phyloP scores from a whole-genome alignment of 2,329 filamentous ascomycete species.

The Hypoxylon sp. region DNA sequence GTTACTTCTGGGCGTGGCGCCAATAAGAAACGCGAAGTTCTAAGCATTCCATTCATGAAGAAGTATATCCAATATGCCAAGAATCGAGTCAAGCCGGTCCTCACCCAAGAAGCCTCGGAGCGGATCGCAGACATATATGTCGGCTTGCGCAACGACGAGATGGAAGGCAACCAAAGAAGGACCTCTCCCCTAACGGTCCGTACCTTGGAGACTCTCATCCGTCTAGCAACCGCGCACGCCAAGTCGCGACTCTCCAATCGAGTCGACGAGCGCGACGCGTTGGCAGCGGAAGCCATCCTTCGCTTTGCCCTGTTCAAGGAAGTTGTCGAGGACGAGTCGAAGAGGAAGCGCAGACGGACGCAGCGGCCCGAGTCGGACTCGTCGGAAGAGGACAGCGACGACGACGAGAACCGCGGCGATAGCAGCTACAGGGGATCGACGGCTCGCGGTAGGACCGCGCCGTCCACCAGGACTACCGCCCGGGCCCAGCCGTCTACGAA shows the following conservation, averaged over 20 bases:
- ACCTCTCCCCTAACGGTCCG: slow-evolving; percentile 96
- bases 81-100: slow-evolving; percentile 85
- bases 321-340: slow-evolving; percentile 81
- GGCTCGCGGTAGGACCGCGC: slow-evolving; percentile 55
- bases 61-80: slow-evolving; percentile 99
- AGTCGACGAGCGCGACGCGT: slow-evolving; percentile 89
- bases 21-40: slow-evolving; percentile 82
- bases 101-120: slow-evolving; percentile 91
- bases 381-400: slow-evolving; percentile 69
- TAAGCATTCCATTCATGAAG: slow-evolving; percentile 98
- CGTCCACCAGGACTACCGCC: slow-evolving; percentile 47
- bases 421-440: slow-evolving; percentile 49
- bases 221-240: slow-evolving; percentile 94
- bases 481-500: slow-evolving; percentile 46
- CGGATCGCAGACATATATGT: slow-evolving; percentile 94
- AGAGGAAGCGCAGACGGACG: slow-evolving; percentile 84
- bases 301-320: slow-evolving; percentile 98
- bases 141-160: slow-evolving; percentile 91
- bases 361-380: slow-evolving; percentile 67
- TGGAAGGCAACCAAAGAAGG: slow-evolving; percentile 91
- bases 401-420: slow-evolving; percentile 64
- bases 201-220: slow-evolving; percentile 97
- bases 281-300: slow-evolving; percentile 88
- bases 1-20: slow-evolving; percentile 78
- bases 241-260: slow-evolving; percentile 89